Percentiles rank a stretch among this genome's conserved stretches.
Evolutionary conservation across 106 monocot genomes (phyloP).

Genomic region (Allium sativum): DNA sequence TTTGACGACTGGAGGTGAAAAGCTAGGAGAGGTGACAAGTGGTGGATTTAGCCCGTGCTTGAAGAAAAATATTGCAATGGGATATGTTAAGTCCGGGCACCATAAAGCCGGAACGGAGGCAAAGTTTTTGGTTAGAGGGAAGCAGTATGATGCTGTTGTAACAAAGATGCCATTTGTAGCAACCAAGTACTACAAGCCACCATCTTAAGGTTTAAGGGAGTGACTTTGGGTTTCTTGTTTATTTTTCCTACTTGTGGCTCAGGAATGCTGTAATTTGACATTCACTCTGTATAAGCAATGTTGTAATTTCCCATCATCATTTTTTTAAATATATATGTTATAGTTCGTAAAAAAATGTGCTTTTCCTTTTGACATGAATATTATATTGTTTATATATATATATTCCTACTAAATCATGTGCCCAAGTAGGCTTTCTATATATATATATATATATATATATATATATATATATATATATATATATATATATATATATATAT

Average conservation of each 20-base stretch:
- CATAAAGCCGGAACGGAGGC: slow-evolving; percentile 85
- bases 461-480: too few relatives aligned
- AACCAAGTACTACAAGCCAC: slow-evolving; percentile 83
- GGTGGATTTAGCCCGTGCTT: slow-evolving; percentile 97
- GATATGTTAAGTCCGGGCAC: slow-evolving; percentile 77
- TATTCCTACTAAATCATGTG: too few relatives aligned
- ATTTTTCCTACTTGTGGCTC: background rate
- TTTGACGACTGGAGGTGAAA: slow-evolving; percentile 30
- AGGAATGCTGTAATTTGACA: slow-evolving; percentile 14
- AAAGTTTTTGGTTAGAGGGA: slow-evolving; percentile 70
- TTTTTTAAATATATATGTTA: too few relatives aligned
- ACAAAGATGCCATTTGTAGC: slow-evolving; percentile 98
- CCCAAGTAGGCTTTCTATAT: too few relatives aligned
- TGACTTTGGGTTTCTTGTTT: background rate
- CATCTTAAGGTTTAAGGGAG: slow-evolving; percentile 9
- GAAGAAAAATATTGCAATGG: slow-evolving; percentile 98
- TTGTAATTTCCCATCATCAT: too few relatives aligned
- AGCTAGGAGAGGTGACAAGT: slow-evolving; percentile 87
- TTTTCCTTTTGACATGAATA: too few relatives aligned
- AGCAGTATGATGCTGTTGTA: slow-evolving; percentile 56
- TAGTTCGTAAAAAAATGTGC: too few relatives aligned
- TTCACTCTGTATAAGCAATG: slow-evolving; percentile 3
- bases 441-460: too few relatives aligned
- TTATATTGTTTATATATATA: too few relatives aligned
- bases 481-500: too few relatives aligned